Evolutionary conservation across 306 rosid genomes (phyloP), one percentile per base, ranked within the genome.

Genomic region (Ormosia semicastrata): DNA sequence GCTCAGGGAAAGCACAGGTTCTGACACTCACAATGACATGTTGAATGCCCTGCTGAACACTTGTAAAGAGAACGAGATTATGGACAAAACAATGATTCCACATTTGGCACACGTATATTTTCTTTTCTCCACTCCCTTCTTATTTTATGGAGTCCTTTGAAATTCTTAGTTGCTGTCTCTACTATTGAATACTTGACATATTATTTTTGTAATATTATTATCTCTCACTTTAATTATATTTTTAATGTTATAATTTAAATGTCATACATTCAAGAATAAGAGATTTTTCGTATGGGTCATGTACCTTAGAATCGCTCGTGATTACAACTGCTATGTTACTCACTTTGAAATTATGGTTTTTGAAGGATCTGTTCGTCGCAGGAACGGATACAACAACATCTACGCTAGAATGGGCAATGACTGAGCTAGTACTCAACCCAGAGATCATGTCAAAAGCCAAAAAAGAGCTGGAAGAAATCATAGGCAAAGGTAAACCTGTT

Each of bases 391-490:
- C 91, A 73, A 87, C 88, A 7, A 41, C 88, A 7, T 1, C 73
- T 2, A 67, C 80, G 0, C 4, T 84, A 0, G 88, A 90, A 72
- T 90, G 89, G 92, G 87, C 91, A 52, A 86, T 87, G 93, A 84
- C 91, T 4, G 67, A 74, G 46, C 8, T 87, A 3, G 54, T 90
- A 7, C 74, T 49, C 18, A 84, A 80, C 81, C 90, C 87, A 29
- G 56, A 73, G 34, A 78, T 44, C 9, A 52, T 88, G 49, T 74
- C 83, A 52, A 90, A 85, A 66, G 87, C 87, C 0, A 71, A 76
- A 76, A 47, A 47, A 76, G 90, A 88, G 66, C 81, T 79, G 2
- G 32, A 46, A 11, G 32, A 81, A 41, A 76, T 57, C 52, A 87
- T 88, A 30, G 93, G 90, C 40, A 90, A 77, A 86, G 87, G 80